A percentile compares a stretch with the other conserved stretches of the same genome.
Conservation (phyloP, 2,329 filamentous ascomycete species). For the Clonostachys rhizophaga region DNA sequence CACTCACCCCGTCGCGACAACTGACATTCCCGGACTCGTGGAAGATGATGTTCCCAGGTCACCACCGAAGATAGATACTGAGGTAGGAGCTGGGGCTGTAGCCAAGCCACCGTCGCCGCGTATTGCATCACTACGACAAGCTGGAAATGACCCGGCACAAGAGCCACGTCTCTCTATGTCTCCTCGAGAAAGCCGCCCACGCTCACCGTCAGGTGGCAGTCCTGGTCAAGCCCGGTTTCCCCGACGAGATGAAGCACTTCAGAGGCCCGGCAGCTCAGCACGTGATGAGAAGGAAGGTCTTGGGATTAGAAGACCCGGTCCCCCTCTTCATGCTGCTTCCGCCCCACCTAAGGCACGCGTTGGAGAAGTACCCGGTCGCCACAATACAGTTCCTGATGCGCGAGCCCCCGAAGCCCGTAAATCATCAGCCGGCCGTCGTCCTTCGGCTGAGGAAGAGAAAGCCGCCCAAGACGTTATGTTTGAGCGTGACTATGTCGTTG, state of each 20-base stretch:
- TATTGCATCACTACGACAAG: not conserved
- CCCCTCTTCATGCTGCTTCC: conserved; percentile 39
- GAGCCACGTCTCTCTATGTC: not conserved
- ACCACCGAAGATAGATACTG: not conserved
- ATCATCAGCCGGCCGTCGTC: conserved; percentile 11
- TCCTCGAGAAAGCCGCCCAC: not conserved
- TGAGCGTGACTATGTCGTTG: conserved; percentile 90
- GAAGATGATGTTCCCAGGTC: conserved; percentile 64
- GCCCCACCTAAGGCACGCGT: conserved; percentile 36
- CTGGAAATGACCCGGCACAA: not conserved
- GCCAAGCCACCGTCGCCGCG: conserved; percentile 24
- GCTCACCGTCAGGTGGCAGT: not conserved
- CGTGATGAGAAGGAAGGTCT: conserved; percentile 42
- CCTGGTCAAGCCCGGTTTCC: not conserved
- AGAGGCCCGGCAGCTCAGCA: conserved; percentile 31
- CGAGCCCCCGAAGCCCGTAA: conserved; percentile 2
- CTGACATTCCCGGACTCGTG: conserved; percentile 74
- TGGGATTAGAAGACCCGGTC: conserved; percentile 42
- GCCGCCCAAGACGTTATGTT: conserved; percentile 85
- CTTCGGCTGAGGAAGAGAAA: conserved; percentile 57
- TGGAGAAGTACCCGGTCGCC: conserved; percentile 10
- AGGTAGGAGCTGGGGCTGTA: conserved; percentile 20
- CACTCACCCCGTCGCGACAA: conserved; percentile 64
- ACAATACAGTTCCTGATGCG: not conserved
- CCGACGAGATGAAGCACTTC: conserved; percentile 10